A percentile compares a stretch with the other conserved stretches of the same genome.
Evolutionary conservation across 371 early-diverging fungal species (phyloP).

Genomic region (Saksenaea oblongispora): DNA sequence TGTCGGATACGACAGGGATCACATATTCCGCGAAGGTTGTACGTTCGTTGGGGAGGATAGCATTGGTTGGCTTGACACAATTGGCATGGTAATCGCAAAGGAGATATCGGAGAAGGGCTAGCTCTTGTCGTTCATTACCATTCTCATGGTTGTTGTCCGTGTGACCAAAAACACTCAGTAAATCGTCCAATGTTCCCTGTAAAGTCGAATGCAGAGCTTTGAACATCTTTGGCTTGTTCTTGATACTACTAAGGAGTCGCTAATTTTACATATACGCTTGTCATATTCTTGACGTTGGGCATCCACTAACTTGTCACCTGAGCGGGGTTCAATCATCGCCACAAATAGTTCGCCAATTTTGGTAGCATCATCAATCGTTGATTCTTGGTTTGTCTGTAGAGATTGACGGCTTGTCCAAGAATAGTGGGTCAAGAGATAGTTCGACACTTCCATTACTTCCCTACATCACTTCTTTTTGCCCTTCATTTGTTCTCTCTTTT

Average conservation of each 20-base stretch:
- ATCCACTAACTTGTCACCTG: not conserved
- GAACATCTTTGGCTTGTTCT: not conserved
- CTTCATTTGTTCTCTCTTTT: too few relatives aligned
- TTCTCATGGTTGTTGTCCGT: not conserved
- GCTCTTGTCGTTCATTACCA: not conserved
- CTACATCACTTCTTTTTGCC: too few relatives aligned
- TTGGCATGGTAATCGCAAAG: not conserved
- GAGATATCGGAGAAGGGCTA: not conserved
- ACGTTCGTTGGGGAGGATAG: too few relatives aligned
- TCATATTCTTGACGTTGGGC: not conserved
- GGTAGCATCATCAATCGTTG: conserved; percentile 6
- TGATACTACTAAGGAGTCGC: not conserved
- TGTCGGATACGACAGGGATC: too few relatives aligned
- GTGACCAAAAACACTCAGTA: not conserved
- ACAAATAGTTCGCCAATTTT: not conserved
- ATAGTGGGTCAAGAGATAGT: too few relatives aligned
- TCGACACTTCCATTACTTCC: too few relatives aligned
- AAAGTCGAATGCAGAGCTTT: not conserved
- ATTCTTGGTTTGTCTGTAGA: conserved; percentile 12
- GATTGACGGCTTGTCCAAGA: not conserved
- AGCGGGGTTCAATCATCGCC: not conserved
- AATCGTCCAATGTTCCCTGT: not conserved
- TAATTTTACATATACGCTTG: not conserved
- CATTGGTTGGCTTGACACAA: not conserved
- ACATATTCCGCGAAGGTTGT: not conserved